Evolutionary conservation across 1,284 basidiomycete genomes (phyloP), one percentile per base, ranked within the genome.

Genomic region (Mycena citricolor): DNA sequence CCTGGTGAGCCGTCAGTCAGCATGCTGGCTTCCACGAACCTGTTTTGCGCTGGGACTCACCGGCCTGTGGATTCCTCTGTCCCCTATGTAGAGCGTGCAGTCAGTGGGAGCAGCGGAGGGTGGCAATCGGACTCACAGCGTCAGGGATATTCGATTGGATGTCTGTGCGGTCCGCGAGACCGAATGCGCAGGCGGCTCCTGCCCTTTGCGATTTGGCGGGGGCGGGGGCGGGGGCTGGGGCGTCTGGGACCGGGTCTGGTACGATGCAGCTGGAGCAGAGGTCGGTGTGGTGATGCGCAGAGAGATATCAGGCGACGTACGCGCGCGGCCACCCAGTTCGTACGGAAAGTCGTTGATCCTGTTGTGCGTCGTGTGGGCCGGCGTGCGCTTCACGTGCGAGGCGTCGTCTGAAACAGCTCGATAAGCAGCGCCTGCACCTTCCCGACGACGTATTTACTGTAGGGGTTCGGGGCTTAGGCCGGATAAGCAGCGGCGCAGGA

Each of bases 51-150:
- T 12, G 2, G 1, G 23, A 10, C 29, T 14, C 36, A 39, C 41
- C 38, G 11, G 37, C 24, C 13, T 30, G 38, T 4, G 37, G 25
- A 17, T 19, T 28, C 16, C 23, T 21, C 11, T 20, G 36, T 7
- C 10, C 17, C 41, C 47, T 49, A 21, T 3, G 28, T 32, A 30
- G 13, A 10, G 26, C 14, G 22, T 11, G 28, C 5, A n/a, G n/a
- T n/a, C n/a, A n/a, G n/a, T n/a, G n/a, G n/a, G n/a, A n/a, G n/a
- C n/a, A n/a, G n/a, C n/a, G n/a, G n/a, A n/a, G 30, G 13, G 30
- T 7, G 30, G 8, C n/a, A n/a, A n/a, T n/a, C n/a, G n/a, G n/a
- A 23, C 38, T 37, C 32, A 49, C 47, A 40, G 40, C 23, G 42
- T 17, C 42, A 32, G 26, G 20, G 26, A 30, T 5, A 44, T 44